Evolutionary conservation across 441 rosid genomes (phyloP), one percentile per base, ranked within the genome.

Genomic region (Syzygium malaccense): DNA sequence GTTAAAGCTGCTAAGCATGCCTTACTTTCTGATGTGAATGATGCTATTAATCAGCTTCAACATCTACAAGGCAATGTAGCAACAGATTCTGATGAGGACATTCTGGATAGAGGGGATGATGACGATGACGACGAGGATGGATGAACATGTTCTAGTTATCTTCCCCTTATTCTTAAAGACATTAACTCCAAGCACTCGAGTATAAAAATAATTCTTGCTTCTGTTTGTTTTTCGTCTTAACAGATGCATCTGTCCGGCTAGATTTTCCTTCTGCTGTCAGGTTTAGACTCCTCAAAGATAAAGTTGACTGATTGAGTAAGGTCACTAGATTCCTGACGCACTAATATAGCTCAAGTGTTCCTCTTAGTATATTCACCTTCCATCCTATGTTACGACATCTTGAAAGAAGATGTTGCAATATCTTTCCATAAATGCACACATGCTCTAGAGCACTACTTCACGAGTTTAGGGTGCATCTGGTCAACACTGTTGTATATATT

Each of bases 1-100:
- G 93, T 95, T 86, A 87, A 88, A 93, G 92, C 95, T 25, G 98
- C 95, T 18, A 97, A 95, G 92, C 92, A 85, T 88, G 91, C 96
- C 32, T 88, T 95, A 89, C 91, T 91, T 86, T 93, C 93, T 85
- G 94, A 94, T 89, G 97, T 94, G 48, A 93, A 91, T 89, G 92
- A 94, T 93, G 98, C 94, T 62, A 92, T 96, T 62, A 86, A 92
- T 88, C 94, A 93, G 90, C 93, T 96, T 18, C 93, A 92, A 71
- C 90, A 91, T 90, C 90, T 94, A 32, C 91, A 92, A 87, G 85
- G 89, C 1, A 48, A 88, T 83, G 37, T 86, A 54, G 90, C 66
- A 33, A 89, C 92, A 18, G 94, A 94, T 90, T 89, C 91, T 33
- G 89, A 80, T 30, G 91, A 90, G 54, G 91, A 87, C n/a, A 78